A percentile compares a stretch with the other conserved stretches of the same genome.
These are phyloP conservation scores for Colletotrichum liaoningense DNA, from an alignment of 2,329 filamentous ascomycete species.

Conservation along the genomic window DNA sequence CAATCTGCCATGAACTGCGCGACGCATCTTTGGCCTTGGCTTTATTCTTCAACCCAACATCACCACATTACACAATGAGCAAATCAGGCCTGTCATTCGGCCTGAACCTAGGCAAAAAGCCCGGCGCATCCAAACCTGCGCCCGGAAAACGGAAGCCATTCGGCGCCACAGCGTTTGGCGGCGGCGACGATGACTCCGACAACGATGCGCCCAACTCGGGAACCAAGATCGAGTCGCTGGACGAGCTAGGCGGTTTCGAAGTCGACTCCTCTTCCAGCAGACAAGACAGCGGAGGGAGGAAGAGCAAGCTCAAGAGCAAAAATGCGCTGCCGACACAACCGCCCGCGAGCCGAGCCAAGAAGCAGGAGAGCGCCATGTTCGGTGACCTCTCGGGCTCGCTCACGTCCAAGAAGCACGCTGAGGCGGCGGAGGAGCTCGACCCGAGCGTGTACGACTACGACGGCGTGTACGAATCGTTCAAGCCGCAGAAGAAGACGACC, in stretches of 20 bases:
- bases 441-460: slow-evolving; percentile 89
- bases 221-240: slow-evolving; percentile 66
- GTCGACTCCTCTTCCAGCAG: slow-evolving; percentile 43
- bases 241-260: slow-evolving; percentile 66
- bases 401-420: slow-evolving; percentile 71
- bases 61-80: slow-evolving; percentile 50
- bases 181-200: slow-evolving; percentile 65
- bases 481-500: slow-evolving; percentile 69
- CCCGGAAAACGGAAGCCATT: slow-evolving; percentile 67
- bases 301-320: slow-evolving; percentile 50
- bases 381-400: slow-evolving; percentile 75
- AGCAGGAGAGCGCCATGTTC: slow-evolving; percentile 60
- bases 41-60: neutral
- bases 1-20: neutral
- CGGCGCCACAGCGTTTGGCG: slow-evolving; percentile 39
- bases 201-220: slow-evolving; percentile 53
- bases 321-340: slow-evolving; percentile 49
- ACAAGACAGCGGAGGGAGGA: slow-evolving; percentile 42
- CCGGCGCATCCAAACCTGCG: slow-evolving; percentile 59
- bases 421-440: slow-evolving; percentile 75
- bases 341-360: slow-evolving; percentile 56
- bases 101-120: slow-evolving; percentile 71
- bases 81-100: slow-evolving; percentile 64
- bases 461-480: slow-evolving; percentile 81
- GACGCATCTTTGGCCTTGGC: neutral